phyloP scores from a whole-genome alignment of 2,329 filamentous ascomycete species.

The Colletotrichum destructivum region DNA sequence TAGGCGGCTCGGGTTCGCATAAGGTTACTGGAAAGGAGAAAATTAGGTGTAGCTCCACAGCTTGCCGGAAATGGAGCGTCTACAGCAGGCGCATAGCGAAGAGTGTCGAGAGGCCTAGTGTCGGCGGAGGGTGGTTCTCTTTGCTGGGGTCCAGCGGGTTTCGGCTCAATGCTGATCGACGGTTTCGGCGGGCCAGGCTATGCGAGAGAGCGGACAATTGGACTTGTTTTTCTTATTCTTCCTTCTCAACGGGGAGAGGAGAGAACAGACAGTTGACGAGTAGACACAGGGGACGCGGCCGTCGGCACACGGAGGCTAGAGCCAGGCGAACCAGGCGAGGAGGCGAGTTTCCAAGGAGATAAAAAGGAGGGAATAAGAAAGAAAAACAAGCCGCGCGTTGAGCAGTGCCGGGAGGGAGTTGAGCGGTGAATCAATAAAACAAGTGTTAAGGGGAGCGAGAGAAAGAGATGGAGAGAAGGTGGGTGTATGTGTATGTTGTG shows the following conservation, averaged over 20 bases:
- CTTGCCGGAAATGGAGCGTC: constrained; percentile 35
- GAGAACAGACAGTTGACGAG: constrained; percentile 21
- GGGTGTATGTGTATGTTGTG: too few relatives aligned
- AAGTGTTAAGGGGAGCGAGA: constrained; percentile 25
- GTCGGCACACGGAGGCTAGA: constrained; percentile 16
- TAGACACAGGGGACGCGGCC: constrained; percentile 29
- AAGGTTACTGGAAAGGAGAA: constrained; percentile 30
- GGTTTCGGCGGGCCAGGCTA: constrained; percentile 53
- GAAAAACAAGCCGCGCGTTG: constrained; percentile 18
- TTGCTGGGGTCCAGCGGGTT: constrained; percentile 46
- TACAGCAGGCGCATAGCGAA: constrained; percentile 37
- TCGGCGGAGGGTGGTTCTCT: constrained; percentile 21
- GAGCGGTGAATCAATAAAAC: constrained; percentile 19
- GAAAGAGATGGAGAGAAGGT: too few relatives aligned
- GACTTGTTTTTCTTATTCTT: constrained; percentile 1
- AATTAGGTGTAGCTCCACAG: constrained; percentile 42
- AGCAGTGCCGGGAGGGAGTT: constrained; percentile 6
- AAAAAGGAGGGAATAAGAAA: constrained; percentile 28
- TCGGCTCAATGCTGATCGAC: constrained; percentile 57
- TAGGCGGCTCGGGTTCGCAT: constrained; percentile 31
- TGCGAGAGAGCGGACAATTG: constrained; percentile 42
- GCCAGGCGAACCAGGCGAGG: background rate
- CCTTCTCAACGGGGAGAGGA: background rate
- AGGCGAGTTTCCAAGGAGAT: background rate
- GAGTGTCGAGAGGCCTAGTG: constrained; percentile 21